These are phyloP conservation scores for Solanum corneliomulleri DNA, from an alignment of 257 asterid genomes.

Conservation along the genomic window DNA sequence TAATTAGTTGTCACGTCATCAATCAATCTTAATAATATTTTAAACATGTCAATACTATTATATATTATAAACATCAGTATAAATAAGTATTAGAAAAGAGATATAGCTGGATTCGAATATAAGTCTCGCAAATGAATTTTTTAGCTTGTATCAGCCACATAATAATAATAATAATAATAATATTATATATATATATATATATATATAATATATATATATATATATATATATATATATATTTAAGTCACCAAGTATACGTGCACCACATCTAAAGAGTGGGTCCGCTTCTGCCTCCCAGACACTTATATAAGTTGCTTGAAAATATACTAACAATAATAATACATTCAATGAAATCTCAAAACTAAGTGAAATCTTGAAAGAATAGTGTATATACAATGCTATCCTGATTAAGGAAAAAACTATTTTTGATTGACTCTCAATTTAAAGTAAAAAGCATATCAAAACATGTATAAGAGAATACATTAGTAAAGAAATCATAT, in stretches of 20 bases:
- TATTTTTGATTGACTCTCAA: background rate
- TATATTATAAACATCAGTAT: background rate
- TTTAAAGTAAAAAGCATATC: background rate
- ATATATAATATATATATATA: no score
- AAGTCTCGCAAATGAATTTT: no score
- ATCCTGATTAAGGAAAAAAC: background rate
- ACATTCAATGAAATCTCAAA: background rate
- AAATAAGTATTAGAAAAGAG: background rate
- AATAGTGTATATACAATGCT: background rate
- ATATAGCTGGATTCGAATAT: no score
- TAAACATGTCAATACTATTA: no score
- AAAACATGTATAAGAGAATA: background rate
- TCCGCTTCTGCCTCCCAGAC: background rate
- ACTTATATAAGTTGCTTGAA: background rate
- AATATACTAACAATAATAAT: background rate
- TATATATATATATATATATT: no score
- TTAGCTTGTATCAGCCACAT: no score
- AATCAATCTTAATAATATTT: no score
- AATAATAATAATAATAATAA: no score
- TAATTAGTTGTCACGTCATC: no score
- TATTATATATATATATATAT: no score
- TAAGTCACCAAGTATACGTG: no score
- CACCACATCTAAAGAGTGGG: background rate
- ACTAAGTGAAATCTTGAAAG: background rate
- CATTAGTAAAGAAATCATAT: background rate